phyloP scores from a whole-genome alignment of 2,329 filamentous ascomycete species.

The Sclerotinia glacialis region DNA sequence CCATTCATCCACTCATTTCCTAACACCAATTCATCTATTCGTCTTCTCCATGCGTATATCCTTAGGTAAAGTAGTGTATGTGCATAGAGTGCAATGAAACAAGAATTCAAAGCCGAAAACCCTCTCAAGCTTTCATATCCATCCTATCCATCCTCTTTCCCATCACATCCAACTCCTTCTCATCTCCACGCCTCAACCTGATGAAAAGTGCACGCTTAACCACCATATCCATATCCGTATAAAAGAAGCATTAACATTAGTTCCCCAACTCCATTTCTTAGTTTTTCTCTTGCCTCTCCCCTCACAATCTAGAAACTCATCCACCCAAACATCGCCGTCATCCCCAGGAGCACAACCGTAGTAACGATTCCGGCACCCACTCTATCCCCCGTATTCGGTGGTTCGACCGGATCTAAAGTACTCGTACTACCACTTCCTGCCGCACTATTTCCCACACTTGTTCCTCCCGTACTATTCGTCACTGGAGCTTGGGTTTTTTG shows the following conservation, averaged over 20 bases:
- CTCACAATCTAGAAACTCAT: constrained; percentile 38
- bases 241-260: not conserved
- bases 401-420: constrained; percentile 25
- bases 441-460: constrained; percentile 32
- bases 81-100: not conserved
- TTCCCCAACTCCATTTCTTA: constrained; percentile 4
- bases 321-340: constrained; percentile 40
- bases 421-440: constrained; percentile 30
- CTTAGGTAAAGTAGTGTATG: not conserved
- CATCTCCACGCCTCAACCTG: not conserved
- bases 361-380: constrained; percentile 46
- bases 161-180: too few relatives aligned
- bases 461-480: constrained; percentile 42
- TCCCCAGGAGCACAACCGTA: constrained; percentile 37
- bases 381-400: constrained; percentile 42
- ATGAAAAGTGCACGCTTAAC: not conserved
- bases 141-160: not conserved
- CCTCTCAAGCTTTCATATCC: not conserved
- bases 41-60: not conserved
- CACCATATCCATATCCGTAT: not conserved
- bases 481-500: constrained; percentile 32
- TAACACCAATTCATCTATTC: not conserved
- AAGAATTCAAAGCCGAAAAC: not conserved
- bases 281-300: not conserved
- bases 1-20: not conserved